Evolutionary conservation across 768 basidiomycete species (phyloP).

Genomic region (Rhizopogon roseolus): DNA sequence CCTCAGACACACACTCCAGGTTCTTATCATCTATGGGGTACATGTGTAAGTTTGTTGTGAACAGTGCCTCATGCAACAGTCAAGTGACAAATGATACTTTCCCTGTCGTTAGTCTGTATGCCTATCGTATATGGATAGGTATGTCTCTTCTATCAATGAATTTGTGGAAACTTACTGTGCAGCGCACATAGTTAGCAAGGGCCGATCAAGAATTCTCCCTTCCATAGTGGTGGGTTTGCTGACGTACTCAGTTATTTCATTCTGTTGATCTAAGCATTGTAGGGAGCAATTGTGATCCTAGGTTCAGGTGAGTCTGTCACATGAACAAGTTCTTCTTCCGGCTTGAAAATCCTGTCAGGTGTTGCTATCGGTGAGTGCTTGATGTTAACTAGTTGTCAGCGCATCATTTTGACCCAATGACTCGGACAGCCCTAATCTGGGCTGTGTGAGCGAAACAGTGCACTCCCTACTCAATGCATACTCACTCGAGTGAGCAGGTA

Average conservation of each 20-base stretch:
- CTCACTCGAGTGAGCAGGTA: background rate
- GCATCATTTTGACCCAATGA: background rate
- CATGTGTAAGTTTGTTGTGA: background rate
- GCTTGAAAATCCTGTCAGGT: background rate
- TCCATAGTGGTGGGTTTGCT: background rate
- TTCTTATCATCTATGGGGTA: background rate
- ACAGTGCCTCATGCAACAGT: background rate
- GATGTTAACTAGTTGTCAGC: background rate
- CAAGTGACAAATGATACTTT: background rate
- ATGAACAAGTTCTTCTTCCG: no score
- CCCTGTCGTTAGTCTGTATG: background rate
- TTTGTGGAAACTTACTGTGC: background rate
- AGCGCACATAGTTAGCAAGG: background rate
- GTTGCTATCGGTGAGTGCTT: background rate
- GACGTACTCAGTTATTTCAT: background rate
- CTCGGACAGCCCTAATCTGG: background rate
- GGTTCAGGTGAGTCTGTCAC: background rate
- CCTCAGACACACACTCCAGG: background rate
- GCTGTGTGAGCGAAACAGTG: background rate
- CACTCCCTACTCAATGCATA: background rate
- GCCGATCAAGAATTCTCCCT: background rate
- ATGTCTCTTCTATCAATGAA: background rate
- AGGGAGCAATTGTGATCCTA: background rate
- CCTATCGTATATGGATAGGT: conserved; percentile 1
- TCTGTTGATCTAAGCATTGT: background rate